Evolutionary conservation across 495 filamentous ascomycete genomes (phyloP).

Genomic region (Pyrenopolyporus hunteri): DNA sequence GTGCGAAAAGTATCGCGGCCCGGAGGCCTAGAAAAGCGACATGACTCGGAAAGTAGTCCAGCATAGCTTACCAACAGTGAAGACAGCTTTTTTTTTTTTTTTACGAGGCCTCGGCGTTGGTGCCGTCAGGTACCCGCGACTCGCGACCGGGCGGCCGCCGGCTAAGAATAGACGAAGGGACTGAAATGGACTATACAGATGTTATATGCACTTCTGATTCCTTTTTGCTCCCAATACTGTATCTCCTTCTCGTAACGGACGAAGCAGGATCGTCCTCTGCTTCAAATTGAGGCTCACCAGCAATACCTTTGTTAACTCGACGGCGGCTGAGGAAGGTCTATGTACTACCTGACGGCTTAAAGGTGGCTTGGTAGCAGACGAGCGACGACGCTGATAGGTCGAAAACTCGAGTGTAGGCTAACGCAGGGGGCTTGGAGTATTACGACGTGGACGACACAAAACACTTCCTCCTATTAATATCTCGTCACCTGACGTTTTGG

Average conservation of each 20-base stretch:
- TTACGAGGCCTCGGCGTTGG: slow-evolving; percentile 6
- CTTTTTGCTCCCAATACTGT: neutral
- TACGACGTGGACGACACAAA: slow-evolving; percentile 7
- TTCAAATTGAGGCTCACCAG: slow-evolving; percentile 31
- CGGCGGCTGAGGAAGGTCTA: slow-evolving; percentile 16
- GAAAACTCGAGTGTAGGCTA: slow-evolving; percentile 15
- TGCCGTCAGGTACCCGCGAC: slow-evolving; percentile 1
- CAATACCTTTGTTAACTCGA: slow-evolving; percentile 9
- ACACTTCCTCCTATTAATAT: slow-evolving; percentile 28
- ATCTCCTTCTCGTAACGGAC: slow-evolving; percentile 23
- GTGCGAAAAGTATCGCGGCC: slow-evolving; percentile 33
- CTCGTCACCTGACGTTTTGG: slow-evolving; percentile 31
- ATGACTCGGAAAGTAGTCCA: neutral
- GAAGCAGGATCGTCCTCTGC: slow-evolving; percentile 13
- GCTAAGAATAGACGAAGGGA: slow-evolving; percentile 27
- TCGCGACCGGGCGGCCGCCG: neutral
- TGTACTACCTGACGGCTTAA: slow-evolving; percentile 17
- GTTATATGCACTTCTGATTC: slow-evolving; percentile 10
- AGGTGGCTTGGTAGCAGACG: slow-evolving; percentile 25
- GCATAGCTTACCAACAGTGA: slow-evolving; percentile 7
- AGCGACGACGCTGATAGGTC: slow-evolving; percentile 28
- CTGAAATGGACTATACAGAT: slow-evolving; percentile 24
- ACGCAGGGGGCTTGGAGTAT: slow-evolving; percentile 33
- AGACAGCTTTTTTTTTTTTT: too few species aligned
- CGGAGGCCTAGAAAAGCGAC: slow-evolving; percentile 5